Conservation (phyloP, 1,284 basidiomycete species). For the Leccinum brunneo-olivaceum region DNA sequence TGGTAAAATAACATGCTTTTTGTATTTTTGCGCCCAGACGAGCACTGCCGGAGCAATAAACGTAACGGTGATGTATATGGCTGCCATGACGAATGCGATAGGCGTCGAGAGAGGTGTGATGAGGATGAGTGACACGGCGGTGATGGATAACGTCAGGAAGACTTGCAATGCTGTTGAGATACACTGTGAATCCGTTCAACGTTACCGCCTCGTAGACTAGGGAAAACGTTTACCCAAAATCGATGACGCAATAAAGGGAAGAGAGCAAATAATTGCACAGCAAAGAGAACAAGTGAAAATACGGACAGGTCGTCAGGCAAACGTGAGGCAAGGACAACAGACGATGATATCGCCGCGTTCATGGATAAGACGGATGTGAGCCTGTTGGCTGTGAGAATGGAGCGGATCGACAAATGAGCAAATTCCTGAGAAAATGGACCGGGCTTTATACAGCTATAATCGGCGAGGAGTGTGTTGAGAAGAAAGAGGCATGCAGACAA, state of each 20-base stretch:
- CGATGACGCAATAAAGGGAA: slow-evolving; percentile 80
- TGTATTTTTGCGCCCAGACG: slow-evolving; percentile 78
- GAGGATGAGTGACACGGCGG: slow-evolving; percentile 43
- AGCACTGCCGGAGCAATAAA: slow-evolving; percentile 67
- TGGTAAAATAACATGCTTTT: slow-evolving; percentile 51
- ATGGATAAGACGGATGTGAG: slow-evolving; percentile 87
- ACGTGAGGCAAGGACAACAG: slow-evolving; percentile 90
- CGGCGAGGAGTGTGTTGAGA: slow-evolving; percentile 59
- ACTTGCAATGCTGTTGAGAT: slow-evolving; percentile 41
- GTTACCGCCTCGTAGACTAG: slow-evolving; percentile 15
- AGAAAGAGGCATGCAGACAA: slow-evolving; percentile 64
- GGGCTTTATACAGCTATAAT: slow-evolving; percentile 45
- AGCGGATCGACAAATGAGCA: slow-evolving; percentile 13
- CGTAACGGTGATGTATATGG: slow-evolving; percentile 50
- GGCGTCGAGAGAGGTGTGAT: slow-evolving; percentile 48
- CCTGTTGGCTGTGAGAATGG: slow-evolving; percentile 37
- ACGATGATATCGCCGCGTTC: slow-evolving; percentile 92
- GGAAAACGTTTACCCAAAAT: slow-evolving; percentile 54
- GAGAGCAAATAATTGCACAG: slow-evolving; percentile 79
- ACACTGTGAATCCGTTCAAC: slow-evolving; percentile 32
- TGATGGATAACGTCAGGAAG: slow-evolving; percentile 45
- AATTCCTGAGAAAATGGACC: slow-evolving; percentile 32
- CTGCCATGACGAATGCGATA: slow-evolving; percentile 45
- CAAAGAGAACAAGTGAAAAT: slow-evolving; percentile 85
- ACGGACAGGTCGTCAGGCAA: slow-evolving; percentile 79